phyloP scores from a whole-genome alignment of 495 filamentous ascomycete genomes.

The Podospora pseudopauciseta region DNA sequence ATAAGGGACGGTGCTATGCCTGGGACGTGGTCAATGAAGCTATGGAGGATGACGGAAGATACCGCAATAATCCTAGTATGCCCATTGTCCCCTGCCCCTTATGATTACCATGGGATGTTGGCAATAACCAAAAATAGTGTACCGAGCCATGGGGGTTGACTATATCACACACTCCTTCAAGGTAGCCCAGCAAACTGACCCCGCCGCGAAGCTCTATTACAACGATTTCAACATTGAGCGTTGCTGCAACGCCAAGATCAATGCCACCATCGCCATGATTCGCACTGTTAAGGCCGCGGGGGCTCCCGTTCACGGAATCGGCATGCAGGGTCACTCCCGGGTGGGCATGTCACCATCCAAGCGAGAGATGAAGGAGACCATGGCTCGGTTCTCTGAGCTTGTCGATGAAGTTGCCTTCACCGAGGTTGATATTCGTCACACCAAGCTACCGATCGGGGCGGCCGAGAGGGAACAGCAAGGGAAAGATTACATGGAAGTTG shows the following conservation, averaged over 20 bases:
- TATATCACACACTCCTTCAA: slow-evolving; percentile 45
- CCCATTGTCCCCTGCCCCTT: no score
- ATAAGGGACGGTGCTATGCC: slow-evolving; percentile 42
- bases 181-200: slow-evolving; percentile 36
- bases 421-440: slow-evolving; percentile 53
- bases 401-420: slow-evolving; percentile 55
- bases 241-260: slow-evolving; percentile 46
- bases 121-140: slow-evolving; percentile 23
- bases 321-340: slow-evolving; percentile 55
- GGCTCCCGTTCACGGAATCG: slow-evolving; percentile 53
- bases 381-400: slow-evolving; percentile 40
- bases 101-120: not conserved
- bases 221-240: slow-evolving; percentile 62
- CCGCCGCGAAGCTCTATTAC: slow-evolving; percentile 48
- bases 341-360: slow-evolving; percentile 44
- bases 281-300: slow-evolving; percentile 39
- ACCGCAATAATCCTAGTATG: slow-evolving; percentile 30
- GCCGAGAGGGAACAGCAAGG: slow-evolving; percentile 47
- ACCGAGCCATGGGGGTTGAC: slow-evolving; percentile 39
- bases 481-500: slow-evolving; percentile 48
- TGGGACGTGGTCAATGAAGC: slow-evolving; percentile 56
- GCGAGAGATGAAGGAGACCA: slow-evolving; percentile 33
- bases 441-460: slow-evolving; percentile 35
- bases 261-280: slow-evolving; percentile 43
- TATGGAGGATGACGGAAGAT: slow-evolving; percentile 43